Percentiles rank a stretch among this genome's conserved stretches.
Conservation (phyloP, 306 rosid species). For the Vigna radiata region DNA sequence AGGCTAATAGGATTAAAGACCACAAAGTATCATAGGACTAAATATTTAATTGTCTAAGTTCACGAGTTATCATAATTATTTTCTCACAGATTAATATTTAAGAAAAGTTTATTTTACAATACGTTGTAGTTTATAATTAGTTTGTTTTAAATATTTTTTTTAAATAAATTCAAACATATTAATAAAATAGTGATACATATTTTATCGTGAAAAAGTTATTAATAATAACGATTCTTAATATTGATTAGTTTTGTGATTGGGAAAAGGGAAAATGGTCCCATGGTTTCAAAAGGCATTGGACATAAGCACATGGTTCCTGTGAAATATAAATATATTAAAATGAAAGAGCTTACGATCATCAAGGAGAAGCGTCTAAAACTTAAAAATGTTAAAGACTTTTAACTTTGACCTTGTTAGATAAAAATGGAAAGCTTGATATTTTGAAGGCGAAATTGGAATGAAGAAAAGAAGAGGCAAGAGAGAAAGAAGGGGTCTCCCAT, state of each 20-base stretch:
- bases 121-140: no score
- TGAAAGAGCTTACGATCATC: no score
- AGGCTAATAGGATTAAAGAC: constrained; percentile 30
- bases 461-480: background rate
- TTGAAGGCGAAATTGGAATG: background rate
- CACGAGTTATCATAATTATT: constrained; percentile 36
- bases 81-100: constrained; percentile 29
- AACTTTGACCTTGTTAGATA: background rate
- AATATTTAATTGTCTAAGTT: constrained; percentile 32
- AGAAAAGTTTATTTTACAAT: no score
- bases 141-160: no score
- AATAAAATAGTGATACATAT: no score
- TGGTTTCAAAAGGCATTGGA: constrained; percentile 2
- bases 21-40: no score
- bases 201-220: no score
- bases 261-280: constrained; percentile 38
- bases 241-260: constrained; percentile 6
- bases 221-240: no score
- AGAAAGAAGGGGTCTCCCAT: constrained; percentile 39
- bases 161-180: no score
- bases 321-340: no score
- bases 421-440: background rate
- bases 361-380: background rate
- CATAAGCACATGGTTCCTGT: constrained; percentile 24
- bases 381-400: background rate